Base-by-base conservation (phyloP, 164 flowering plant species). In the Paratinospora sagittata region DNA sequence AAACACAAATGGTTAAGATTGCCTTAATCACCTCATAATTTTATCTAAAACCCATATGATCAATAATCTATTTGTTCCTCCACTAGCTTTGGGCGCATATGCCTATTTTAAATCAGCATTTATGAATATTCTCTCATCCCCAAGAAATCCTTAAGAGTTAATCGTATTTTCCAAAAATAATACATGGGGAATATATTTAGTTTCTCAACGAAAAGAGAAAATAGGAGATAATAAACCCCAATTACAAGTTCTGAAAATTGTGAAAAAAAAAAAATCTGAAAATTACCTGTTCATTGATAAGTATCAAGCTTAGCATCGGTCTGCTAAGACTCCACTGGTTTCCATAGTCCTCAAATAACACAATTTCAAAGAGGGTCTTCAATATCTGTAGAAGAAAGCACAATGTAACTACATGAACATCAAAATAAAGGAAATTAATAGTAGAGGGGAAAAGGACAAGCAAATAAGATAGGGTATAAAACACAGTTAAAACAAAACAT, bases 301-400 rank as follows among this genome's bases (percentile, higher is more conserved):
- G 97, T 76, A 92, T 91, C 77, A 95, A 83, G 79, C 99, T 92
- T 69, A 95, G 81, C 90, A 95, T 90, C 71, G 99, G 96, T 76
- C 97, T 84, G 85, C 99, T 92, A 70, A 95, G 94, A 81, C 97
- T 90, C 99, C 99, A 95, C 65, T 89, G 97, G 78, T 90, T 90
- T 67, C 88, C 83, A 80, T 89, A 88, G 37, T 95, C 98, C 82
- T 92, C 97, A 69, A 88, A 95, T 52, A 95, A 73, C 65, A 92
- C 89, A 73, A 92, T 90, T 85, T 95, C 98, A 78, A 95, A 95
- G 14, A 95, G 87, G 13, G 97, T 88, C 83, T 84, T 88, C 75
- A 95, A 73, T 76, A 95, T 83, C 98, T 95, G 85, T 26, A 75
- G 1, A 62, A 69, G 65, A 14, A 75, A 21, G 63, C 39, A 70